Evolutionary conservation across 2,329 filamentous ascomycete genomes (phyloP).

Genomic region (Lasiodiplodia theobromae): DNA sequence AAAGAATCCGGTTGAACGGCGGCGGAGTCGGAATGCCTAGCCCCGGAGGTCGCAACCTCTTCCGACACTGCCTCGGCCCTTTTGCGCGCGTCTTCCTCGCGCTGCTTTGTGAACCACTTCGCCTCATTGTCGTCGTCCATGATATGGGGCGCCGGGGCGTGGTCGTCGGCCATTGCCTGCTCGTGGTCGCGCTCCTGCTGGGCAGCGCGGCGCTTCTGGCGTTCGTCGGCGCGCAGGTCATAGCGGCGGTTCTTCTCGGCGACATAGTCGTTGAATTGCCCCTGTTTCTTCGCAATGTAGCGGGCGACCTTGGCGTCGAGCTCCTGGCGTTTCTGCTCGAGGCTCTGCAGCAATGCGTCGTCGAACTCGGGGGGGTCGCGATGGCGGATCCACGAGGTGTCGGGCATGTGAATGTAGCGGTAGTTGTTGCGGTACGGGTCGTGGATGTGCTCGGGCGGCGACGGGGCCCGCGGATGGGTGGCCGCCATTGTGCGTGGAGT

Average conservation of each 20-base stretch:
- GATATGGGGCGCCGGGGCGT: not conserved
- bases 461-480: conserved; percentile 2
- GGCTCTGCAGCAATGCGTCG: conserved; percentile 28
- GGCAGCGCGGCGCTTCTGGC: conserved; percentile 21
- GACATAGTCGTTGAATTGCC: conserved; percentile 30
- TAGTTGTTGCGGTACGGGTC: conserved; percentile 24
- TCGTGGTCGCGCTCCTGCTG: conserved; percentile 22
- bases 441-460: conserved; percentile 26
- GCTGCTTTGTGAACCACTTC: conserved; percentile 26
- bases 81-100: conserved; percentile 26
- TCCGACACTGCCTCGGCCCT: conserved; percentile 23
- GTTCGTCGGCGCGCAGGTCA: conserved; percentile 28
- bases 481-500: conserved; percentile 21
- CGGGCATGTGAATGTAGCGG: conserved; percentile 28
- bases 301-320: conserved; percentile 30
- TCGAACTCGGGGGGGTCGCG: conserved; percentile 29
- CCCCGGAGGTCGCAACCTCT: conserved; percentile 22
- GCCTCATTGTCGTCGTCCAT: conserved; percentile 22
- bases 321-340: conserved; percentile 30
- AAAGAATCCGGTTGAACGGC: not conserved
- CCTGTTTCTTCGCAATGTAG: conserved; percentile 31
- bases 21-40: not conserved
- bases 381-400: conserved; percentile 21
- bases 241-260: conserved; percentile 28
- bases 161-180: not conserved